Evolutionary conservation across 1,284 basidiomycete species (phyloP).

Genomic region (Tausonia pullulans): DNA sequence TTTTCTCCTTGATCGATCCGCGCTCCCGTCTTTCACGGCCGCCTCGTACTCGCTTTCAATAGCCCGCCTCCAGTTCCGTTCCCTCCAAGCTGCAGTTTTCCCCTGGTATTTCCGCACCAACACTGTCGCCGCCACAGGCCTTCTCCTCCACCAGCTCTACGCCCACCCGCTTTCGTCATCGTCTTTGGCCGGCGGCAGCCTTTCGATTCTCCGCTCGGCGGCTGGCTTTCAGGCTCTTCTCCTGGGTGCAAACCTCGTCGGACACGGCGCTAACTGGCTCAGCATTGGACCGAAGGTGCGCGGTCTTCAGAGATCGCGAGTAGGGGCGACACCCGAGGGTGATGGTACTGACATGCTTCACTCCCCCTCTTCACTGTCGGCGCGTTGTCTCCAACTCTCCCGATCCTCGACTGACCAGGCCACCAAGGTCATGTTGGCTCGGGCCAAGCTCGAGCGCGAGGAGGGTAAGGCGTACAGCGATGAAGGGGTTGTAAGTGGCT

Average conservation of each 20-base stretch:
- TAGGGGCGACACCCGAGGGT: too few relatives aligned
- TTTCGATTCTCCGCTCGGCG: slow-evolving; percentile 37
- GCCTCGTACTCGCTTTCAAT: not conserved
- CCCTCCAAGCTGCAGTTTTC: slow-evolving; percentile 60
- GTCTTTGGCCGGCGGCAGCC: slow-evolving; percentile 33
- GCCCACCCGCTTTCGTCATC: slow-evolving; percentile 51
- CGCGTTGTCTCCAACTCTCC: not conserved
- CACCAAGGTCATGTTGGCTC: slow-evolving; percentile 49
- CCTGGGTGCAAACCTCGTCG: slow-evolving; percentile 42
- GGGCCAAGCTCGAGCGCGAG: slow-evolving; percentile 58
- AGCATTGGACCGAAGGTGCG: slow-evolving; percentile 46
- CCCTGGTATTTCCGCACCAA: slow-evolving; percentile 62
- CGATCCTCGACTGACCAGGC: slow-evolving; percentile 31
- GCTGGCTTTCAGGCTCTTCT: slow-evolving; percentile 62
- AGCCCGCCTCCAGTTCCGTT: slow-evolving; percentile 63
- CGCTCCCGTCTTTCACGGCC: not conserved
- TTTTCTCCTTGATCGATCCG: not conserved
- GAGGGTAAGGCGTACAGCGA: slow-evolving; percentile 59
- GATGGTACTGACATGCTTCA: too few relatives aligned
- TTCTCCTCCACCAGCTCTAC: slow-evolving; percentile 52
- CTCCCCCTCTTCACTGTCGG: too few relatives aligned
- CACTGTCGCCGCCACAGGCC: slow-evolving; percentile 44
- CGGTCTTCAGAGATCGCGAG: too few relatives aligned
- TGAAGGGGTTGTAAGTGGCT: slow-evolving; percentile 41
- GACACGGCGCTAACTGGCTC: slow-evolving; percentile 48